Percentiles rank a stretch among this genome's conserved stretches.
These are phyloP conservation scores for Penicillium parvum DNA, from an alignment of 495 filamentous ascomycete species.

Conservation along the genomic window DNA sequence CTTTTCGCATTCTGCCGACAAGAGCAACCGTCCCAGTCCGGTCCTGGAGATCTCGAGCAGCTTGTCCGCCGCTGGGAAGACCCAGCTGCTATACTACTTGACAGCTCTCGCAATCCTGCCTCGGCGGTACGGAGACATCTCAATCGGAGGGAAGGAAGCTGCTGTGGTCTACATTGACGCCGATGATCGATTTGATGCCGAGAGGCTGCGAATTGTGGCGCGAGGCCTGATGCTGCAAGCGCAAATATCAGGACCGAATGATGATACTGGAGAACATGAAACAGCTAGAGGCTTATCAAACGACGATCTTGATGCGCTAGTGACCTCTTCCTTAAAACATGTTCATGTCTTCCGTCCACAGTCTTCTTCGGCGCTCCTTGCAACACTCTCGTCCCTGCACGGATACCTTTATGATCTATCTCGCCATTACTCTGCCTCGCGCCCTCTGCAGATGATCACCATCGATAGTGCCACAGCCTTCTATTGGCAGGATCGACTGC, in stretches of 20 bases:
- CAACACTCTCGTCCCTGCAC: constrained; percentile 46
- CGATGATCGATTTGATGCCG: constrained; percentile 60
- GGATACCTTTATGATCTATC: constrained; percentile 48
- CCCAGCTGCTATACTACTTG: constrained; percentile 66
- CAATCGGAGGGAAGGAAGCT: constrained; percentile 45
- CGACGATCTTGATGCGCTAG: constrained; percentile 23
- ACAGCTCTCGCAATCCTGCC: constrained; percentile 57
- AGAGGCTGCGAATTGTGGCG: constrained; percentile 47
- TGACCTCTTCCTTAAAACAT: constrained; percentile 39
- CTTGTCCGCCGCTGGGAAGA: constrained; percentile 54
- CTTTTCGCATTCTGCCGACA: constrained; percentile 8
- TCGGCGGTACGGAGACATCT: constrained; percentile 23
- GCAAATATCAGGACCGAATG: not conserved
- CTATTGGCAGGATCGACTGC: constrained; percentile 52
- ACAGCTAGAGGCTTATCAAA: constrained; percentile 4
- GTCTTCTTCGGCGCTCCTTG: constrained; percentile 46
- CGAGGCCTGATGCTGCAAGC: constrained; percentile 21
- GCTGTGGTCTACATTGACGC: constrained; percentile 69
- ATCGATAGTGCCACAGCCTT: constrained; percentile 55
- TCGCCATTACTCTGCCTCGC: constrained; percentile 44
- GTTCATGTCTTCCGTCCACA: constrained; percentile 55
- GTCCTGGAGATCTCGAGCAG: constrained; percentile 57
- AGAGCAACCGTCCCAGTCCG: constrained; percentile 29
- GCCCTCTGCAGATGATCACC: constrained; percentile 46
- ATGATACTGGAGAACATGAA: not conserved